Conservation (phyloP, 2,329 filamentous ascomycete genomes). For the Lachnellula cervina region DNA sequence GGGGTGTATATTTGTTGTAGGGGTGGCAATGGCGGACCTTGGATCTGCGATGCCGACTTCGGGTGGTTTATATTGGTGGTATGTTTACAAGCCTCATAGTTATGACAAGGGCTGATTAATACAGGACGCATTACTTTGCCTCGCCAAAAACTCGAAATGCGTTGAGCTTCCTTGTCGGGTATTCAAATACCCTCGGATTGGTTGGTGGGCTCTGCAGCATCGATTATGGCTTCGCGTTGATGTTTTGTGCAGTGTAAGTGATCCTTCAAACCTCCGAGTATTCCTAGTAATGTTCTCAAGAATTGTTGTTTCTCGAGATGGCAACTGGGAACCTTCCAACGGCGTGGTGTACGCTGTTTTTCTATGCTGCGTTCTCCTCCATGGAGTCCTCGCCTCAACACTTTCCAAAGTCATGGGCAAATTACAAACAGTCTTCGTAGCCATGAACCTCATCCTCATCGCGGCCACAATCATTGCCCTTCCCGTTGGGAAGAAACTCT, state of each 20-base stretch:
- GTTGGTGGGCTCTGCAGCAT: slow-evolving; percentile 59
- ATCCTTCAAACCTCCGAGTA: background rate
- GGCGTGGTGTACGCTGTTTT: slow-evolving; percentile 55
- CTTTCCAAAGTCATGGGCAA: slow-evolving; percentile 53
- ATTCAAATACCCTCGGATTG: slow-evolving; percentile 56
- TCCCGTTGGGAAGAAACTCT: slow-evolving; percentile 42
- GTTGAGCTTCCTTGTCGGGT: slow-evolving; percentile 55
- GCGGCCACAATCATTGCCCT: slow-evolving; percentile 51
- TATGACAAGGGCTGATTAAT: slow-evolving; percentile 11
- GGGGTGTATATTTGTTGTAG: slow-evolving; percentile 53
- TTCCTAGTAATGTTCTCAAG: slow-evolving; percentile 15
- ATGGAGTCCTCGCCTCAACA: slow-evolving; percentile 49
- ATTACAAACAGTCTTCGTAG: slow-evolving; percentile 52
- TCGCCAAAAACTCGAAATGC: slow-evolving; percentile 50
- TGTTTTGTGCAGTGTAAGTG: slow-evolving; percentile 50
- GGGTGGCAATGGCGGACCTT: slow-evolving; percentile 52
- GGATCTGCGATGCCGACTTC: slow-evolving; percentile 53
- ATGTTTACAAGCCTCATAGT: background rate
- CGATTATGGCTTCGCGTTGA: slow-evolving; percentile 51
- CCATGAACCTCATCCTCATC: slow-evolving; percentile 52
- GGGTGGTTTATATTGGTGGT: slow-evolving; percentile 50
- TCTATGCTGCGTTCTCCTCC: slow-evolving; percentile 46
- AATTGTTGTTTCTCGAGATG: slow-evolving; percentile 52
- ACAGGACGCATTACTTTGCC: slow-evolving; percentile 55
- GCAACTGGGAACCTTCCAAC: slow-evolving; percentile 50